Conservation (phyloP, 371 early-diverging fungal genomes). For the Mortierella sp. region DNA sequence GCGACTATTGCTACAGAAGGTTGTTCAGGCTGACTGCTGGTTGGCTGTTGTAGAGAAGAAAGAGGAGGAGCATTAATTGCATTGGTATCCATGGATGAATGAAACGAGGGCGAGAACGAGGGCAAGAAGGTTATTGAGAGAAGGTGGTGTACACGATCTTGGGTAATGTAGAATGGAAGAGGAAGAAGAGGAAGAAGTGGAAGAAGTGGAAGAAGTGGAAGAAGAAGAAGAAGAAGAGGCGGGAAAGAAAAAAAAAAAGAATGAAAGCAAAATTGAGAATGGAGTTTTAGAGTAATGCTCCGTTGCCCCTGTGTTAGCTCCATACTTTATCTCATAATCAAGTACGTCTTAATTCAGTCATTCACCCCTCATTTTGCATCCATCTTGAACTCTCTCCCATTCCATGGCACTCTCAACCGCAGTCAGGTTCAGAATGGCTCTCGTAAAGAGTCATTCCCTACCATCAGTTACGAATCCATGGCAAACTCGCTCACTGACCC, state of each 20-base stretch:
- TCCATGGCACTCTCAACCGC: slow-evolving; percentile 1
- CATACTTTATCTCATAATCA: neutral
- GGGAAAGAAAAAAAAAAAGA: neutral
- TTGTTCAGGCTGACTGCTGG: no score
- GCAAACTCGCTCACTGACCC: neutral
- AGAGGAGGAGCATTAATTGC: neutral
- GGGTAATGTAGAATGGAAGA: neutral
- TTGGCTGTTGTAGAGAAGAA: slow-evolving; percentile 1
- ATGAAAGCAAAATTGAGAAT: neutral
- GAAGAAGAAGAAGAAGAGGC: slow-evolving; percentile 6
- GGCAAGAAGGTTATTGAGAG: neutral
- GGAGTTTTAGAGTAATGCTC: neutral
- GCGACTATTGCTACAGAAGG: neutral
- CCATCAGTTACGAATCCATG: neutral
- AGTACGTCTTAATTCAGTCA: neutral
- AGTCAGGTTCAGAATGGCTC: neutral
- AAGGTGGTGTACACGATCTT: no score
- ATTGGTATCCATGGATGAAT: neutral
- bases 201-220: neutral
- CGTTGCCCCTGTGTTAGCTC: no score
- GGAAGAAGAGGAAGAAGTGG: neutral
- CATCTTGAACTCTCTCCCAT: neutral
- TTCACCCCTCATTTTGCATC: neutral
- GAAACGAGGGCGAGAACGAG: neutral
- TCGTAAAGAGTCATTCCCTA: neutral